phyloP scores from a whole-genome alignment of 495 filamentous ascomycete genomes.

The Articulospora tetracladia region DNA sequence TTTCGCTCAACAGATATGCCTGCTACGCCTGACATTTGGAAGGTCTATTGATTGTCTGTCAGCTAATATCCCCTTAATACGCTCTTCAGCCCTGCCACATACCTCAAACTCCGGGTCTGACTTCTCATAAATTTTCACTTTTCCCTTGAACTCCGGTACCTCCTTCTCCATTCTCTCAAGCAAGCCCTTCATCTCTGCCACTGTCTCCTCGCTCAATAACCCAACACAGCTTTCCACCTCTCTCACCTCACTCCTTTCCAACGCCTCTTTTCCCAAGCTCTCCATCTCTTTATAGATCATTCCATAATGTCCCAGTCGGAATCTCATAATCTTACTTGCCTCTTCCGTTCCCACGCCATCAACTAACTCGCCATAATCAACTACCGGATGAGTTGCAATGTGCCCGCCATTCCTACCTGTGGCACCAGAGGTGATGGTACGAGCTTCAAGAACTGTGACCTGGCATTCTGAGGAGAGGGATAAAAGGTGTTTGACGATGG shows the following conservation, averaged over 20 bases:
- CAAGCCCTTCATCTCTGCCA: background rate
- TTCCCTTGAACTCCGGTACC: conserved; percentile 4
- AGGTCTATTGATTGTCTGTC: background rate
- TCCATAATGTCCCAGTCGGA: background rate
- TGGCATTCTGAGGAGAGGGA: background rate
- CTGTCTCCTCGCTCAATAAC: background rate
- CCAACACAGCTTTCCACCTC: background rate
- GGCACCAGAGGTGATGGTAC: conserved; percentile 48
- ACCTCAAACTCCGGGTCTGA: background rate
- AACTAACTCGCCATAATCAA: background rate
- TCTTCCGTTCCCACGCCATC: conserved; percentile 4
- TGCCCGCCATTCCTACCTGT: conserved; percentile 51
- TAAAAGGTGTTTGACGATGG: conserved; percentile 36
- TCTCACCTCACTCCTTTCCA: conserved; percentile 4
- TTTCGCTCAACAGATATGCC: conserved; percentile 44
- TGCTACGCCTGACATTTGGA: conserved; percentile 10
- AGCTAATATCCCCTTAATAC: background rate
- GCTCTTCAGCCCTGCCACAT: background rate
- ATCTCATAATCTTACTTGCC: conserved; percentile 6
- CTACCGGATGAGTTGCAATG: conserved; percentile 1
- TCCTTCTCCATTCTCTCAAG: background rate
- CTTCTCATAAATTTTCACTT: background rate
- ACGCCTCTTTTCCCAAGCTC: background rate
- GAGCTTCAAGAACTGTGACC: conserved; percentile 53
- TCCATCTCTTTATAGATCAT: background rate